Evolutionary conservation across 768 basidiomycete genomes (phyloP).

Genomic region (Amanita exitialis): DNA sequence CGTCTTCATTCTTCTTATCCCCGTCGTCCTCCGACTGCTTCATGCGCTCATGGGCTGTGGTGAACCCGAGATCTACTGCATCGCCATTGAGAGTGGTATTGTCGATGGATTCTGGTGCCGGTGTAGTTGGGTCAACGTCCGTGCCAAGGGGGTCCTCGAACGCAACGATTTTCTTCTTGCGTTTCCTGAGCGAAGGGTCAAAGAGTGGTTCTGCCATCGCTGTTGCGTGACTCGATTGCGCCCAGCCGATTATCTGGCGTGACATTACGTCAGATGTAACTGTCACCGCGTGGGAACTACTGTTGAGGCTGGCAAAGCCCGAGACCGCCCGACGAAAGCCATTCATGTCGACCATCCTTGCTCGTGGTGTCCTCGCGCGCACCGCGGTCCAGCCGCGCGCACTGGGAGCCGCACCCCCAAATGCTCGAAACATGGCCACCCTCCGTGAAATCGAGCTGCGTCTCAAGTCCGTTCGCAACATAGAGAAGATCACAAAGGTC

Average conservation of each 20-base stretch:
- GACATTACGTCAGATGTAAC: not conserved
- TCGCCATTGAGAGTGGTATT: slow-evolving; percentile 60
- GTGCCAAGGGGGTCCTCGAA: slow-evolving; percentile 81
- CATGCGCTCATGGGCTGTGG: slow-evolving; percentile 71
- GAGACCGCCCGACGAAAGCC: slow-evolving; percentile 29
- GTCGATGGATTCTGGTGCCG: slow-evolving; percentile 67
- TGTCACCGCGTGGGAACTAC: slow-evolving; percentile 1
- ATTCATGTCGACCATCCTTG: slow-evolving; percentile 29
- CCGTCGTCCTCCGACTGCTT: slow-evolving; percentile 24
- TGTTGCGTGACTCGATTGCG: slow-evolving; percentile 6
- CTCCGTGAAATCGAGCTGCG: slow-evolving; percentile 96
- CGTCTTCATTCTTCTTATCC: slow-evolving; percentile 36
- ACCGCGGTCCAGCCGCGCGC: slow-evolving; percentile 23
- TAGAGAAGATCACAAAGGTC: slow-evolving; percentile 99
- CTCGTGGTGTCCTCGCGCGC: slow-evolving; percentile 35
- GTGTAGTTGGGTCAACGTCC: slow-evolving; percentile 74
- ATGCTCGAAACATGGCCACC: slow-evolving; percentile 89
- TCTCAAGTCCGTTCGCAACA: slow-evolving; percentile 93
- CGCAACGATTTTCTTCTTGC: slow-evolving; percentile 81
- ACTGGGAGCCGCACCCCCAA: slow-evolving; percentile 32
- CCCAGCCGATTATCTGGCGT: not conserved
- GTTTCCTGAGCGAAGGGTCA: slow-evolving; percentile 77
- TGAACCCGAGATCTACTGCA: slow-evolving; percentile 66
- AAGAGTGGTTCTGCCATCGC: slow-evolving; percentile 66
- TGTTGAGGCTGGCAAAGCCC: slow-evolving; percentile 19